Conservation (phyloP, 1,284 basidiomycete species). For the Melampsora medusae region DNA sequence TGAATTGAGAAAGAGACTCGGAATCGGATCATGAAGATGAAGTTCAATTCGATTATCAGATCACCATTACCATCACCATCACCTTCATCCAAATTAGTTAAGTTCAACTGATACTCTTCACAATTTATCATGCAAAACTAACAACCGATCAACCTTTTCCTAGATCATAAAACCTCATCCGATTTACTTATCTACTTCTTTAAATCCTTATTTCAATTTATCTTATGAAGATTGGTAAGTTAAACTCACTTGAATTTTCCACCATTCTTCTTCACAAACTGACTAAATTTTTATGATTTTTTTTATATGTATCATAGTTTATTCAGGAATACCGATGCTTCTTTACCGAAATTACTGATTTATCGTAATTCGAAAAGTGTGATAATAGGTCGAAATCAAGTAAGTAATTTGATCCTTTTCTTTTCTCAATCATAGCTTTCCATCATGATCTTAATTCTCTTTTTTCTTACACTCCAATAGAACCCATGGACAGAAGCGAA, state of each 20-base stretch:
- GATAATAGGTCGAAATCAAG: slow-evolving; percentile 86
- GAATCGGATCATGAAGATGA: too few relatives aligned
- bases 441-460: slow-evolving; percentile 9
- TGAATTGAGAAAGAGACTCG: too few relatives aligned
- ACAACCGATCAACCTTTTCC: too few relatives aligned
- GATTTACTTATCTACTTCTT: slow-evolving; percentile 1
- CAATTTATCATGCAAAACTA: too few relatives aligned
- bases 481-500: slow-evolving; percentile 99
- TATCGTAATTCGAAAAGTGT: slow-evolving; percentile 89
- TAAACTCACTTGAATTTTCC: neutral
- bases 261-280: neutral
- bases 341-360: slow-evolving; percentile 73
- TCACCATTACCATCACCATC: too few relatives aligned
- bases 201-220: slow-evolving; percentile 29
- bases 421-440: neutral
- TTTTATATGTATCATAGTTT: neutral
- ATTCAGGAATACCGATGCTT: slow-evolving; percentile 48
- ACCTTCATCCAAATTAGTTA: too few relatives aligned
- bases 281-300: neutral
- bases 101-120: too few relatives aligned
- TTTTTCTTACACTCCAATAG: slow-evolving; percentile 56
- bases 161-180: too few relatives aligned
- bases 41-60: too few relatives aligned
- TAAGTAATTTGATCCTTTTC: slow-evolving; percentile 44
- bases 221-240: slow-evolving; percentile 30